Evolutionary conservation across 1,284 basidiomycete genomes (phyloP), one percentile per base, ranked within the genome.

Genomic region (Rhodofomes roseus): DNA sequence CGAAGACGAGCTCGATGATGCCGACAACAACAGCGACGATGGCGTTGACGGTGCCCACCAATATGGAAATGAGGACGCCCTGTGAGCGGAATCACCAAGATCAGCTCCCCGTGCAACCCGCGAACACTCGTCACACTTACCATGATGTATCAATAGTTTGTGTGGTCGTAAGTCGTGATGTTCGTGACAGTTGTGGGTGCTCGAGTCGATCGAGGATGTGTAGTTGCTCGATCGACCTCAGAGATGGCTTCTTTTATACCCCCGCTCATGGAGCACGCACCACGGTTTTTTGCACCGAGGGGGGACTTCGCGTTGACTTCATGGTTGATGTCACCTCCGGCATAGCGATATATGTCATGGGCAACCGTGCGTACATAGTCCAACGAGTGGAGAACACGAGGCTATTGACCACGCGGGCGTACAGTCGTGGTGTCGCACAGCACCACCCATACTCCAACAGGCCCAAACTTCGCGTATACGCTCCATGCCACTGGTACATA

Each of bases 41-140:
- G 36, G 84, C 74, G 78, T 81, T 80, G 59, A 86, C 67, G 5
- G 86, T 75, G 60, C 66, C 68, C 14, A 83, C 84, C 58, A 87
- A 83, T 18, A 83, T 84, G 58, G 78, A 79, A 64, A 87, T 79
- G 62, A 87, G 71, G 57, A 80, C 74, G 60, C 55, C 55, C 59
- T 60, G 36, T 9, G n/a, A 23, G 16, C 8, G 46, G 23, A 18
- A 7, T 8, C 18, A 36, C 34, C 34, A 12, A 11, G 9, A 40
- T 39, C 40, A 41, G 40, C 16, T 18, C 5, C 40, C 6, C 8
- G 16, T 7, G 16, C 12, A 41, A 14, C 5, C 5, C 16, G 7
- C 6, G n/a, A 44, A 20, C 41, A 22, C 8, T 20, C 41, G 12
- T 16, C 31, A 36, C 25, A 36, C 48, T 52, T n/a, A 27, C 56